These are phyloP conservation scores for Pneumocystis carinii DNA, from an alignment of 1,139 yeast species.

Conservation along the genomic window DNA sequence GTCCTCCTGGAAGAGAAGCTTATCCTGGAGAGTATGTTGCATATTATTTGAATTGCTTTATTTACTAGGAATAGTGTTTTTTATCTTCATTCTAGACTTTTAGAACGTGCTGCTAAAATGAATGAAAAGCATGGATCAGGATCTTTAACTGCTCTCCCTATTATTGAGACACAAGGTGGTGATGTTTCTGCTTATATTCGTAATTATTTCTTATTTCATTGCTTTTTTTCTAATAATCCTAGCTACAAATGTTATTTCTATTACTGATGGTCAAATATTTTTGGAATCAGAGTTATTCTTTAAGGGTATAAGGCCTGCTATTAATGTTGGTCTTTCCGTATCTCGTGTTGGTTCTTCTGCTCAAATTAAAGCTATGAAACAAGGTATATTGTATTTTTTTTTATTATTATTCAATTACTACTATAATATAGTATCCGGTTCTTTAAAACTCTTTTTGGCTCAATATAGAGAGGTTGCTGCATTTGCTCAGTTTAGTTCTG, in stretches of 20 bases:
- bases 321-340: slow-evolving; percentile 98
- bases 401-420: not conserved
- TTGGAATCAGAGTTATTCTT: slow-evolving; percentile 98
- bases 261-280: slow-evolving; percentile 96
- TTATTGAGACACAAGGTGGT: slow-evolving; percentile 98
- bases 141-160: slow-evolving; percentile 90
- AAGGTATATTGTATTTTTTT: slow-evolving; percentile 30
- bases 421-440: slow-evolving; percentile 58
- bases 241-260: slow-evolving; percentile 53
- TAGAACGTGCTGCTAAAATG: slow-evolving; percentile 97
- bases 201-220: slow-evolving; percentile 35
- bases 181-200: slow-evolving; percentile 97
- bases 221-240: slow-evolving; percentile 13
- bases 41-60: not conserved
- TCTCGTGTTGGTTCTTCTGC: slow-evolving; percentile 99
- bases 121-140: slow-evolving; percentile 80
- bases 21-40: slow-evolving; percentile 61
- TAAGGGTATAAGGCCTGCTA: slow-evolving; percentile 99
- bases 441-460: slow-evolving; percentile 98
- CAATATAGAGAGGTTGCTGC: slow-evolving; percentile 99
- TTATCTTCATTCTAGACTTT: slow-evolving; percentile 90
- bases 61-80: slow-evolving; percentile 34
- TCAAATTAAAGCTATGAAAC: slow-evolving; percentile 99
- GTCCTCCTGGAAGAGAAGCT: slow-evolving; percentile 96
- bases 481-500: slow-evolving; percentile 99